These are phyloP conservation scores for Globisporangium okanoganense DNA, from an alignment of 352 stramenopile genomes.

Conservation along the genomic window DNA sequence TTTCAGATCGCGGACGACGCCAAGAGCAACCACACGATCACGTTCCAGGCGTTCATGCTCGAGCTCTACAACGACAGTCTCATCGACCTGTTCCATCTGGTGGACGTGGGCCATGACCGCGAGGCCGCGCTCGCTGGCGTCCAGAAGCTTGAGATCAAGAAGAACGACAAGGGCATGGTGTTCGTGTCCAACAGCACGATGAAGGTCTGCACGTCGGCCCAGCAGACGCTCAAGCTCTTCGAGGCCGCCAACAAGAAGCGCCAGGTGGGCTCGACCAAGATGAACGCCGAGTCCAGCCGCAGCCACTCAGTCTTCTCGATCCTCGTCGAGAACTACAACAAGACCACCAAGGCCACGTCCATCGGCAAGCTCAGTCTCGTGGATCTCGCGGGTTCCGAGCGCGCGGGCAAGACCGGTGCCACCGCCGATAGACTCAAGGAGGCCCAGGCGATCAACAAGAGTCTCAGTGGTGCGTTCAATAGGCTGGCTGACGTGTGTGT, in stretches of 20 bases:
- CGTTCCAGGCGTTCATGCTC: conserved; percentile 86
- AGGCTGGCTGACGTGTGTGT: neutral
- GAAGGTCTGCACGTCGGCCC: conserved; percentile 59
- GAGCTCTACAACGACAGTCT: conserved; percentile 93
- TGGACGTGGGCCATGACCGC: conserved; percentile 56
- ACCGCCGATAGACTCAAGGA: conserved; percentile 85
- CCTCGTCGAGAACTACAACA: conserved; percentile 86
- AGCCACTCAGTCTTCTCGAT: conserved; percentile 91
- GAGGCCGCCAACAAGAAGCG: conserved; percentile 86
- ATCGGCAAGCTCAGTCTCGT: conserved; percentile 86
- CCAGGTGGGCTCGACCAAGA: conserved; percentile 89
- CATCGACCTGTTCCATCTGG: conserved; percentile 84
- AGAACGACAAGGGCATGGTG: conserved; percentile 91
- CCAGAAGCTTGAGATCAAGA: conserved; percentile 92
- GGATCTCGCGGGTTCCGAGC: conserved; percentile 86
- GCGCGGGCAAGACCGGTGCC: conserved; percentile 82
- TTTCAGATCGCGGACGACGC: conserved; percentile 64
- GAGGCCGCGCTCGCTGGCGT: conserved; percentile 21
- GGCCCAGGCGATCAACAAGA: conserved; percentile 90
- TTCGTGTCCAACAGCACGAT: conserved; percentile 85
- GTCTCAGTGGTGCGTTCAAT: conserved; percentile 55
- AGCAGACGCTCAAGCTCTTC: conserved; percentile 86
- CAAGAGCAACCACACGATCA: conserved; percentile 51
- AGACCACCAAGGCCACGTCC: conserved; percentile 81
- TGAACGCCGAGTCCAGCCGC: conserved; percentile 90